A percentile compares a stretch with the other conserved stretches of the same genome.
Evolutionary conservation across 2,329 filamentous ascomycete species (phyloP).

Genomic region (Fusarium sp.): DNA sequence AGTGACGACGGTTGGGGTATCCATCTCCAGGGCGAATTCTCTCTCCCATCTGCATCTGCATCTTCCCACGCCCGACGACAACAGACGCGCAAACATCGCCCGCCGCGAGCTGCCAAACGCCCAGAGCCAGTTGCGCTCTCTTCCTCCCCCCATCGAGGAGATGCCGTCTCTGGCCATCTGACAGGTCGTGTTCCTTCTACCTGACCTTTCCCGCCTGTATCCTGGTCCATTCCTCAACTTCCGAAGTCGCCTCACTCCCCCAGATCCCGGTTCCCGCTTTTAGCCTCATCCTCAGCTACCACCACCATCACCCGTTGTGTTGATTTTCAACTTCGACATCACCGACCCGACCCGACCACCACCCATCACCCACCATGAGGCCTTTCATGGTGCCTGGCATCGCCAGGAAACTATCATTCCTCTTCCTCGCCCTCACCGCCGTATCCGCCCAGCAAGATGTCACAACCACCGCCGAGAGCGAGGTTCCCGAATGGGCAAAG

Average conservation of each 20-base stretch:
- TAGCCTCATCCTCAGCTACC: conserved; percentile 5
- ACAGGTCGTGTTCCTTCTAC: conserved; percentile 30
- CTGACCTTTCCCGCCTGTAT: conserved; percentile 24
- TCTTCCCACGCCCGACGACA: neutral
- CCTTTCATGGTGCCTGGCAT: conserved; percentile 10
- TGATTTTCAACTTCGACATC: neutral
- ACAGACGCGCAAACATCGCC: neutral
- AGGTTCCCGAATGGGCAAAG: conserved; percentile 51
- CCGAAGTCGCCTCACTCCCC: conserved; percentile 20
- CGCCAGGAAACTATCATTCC: conserved; percentile 22
- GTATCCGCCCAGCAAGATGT: conserved; percentile 47
- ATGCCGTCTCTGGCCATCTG: conserved; percentile 34
- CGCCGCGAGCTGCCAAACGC: neutral
- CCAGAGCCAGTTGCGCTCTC: conserved; percentile 4
- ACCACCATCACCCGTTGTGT: neutral
- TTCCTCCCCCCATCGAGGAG: conserved; percentile 15
- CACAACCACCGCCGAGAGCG: conserved; percentile 47
- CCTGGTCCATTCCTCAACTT: conserved; percentile 25
- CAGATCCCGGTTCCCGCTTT: conserved; percentile 12
- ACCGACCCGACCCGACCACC: neutral
- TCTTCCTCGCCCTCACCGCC: conserved; percentile 41
- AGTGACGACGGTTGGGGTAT: neutral
- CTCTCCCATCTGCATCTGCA: conserved; percentile 8
- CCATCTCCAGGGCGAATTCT: neutral
- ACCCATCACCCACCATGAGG: conserved; percentile 21